phyloP scores from a whole-genome alignment of 257 asterid genomes.

The Handroanthus guayacan region DNA sequence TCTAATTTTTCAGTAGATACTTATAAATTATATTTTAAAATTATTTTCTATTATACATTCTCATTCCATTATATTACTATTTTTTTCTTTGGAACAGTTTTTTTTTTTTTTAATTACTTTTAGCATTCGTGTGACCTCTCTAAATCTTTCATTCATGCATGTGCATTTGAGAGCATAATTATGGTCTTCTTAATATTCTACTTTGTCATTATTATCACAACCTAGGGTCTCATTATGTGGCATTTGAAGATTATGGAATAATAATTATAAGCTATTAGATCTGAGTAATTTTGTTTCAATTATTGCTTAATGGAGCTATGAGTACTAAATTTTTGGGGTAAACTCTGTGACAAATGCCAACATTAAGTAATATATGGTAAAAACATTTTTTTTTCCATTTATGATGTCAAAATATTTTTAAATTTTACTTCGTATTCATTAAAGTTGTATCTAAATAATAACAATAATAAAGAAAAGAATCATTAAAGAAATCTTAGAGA shows the following conservation, averaged over 20 bases:
- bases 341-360: conserved; percentile 3
- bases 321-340: conserved; percentile 4
- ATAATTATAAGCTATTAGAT: conserved; percentile 10
- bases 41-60: too few relatives aligned
- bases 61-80: too few relatives aligned
- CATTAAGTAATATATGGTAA: background rate
- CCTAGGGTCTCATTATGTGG: conserved; percentile 17
- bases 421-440: too few relatives aligned
- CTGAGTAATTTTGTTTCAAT: conserved; percentile 7
- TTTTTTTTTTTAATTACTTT: too few relatives aligned
- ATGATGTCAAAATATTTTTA: too few relatives aligned
- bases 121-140: background rate
- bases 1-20: too few relatives aligned
- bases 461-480: background rate
- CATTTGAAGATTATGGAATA: conserved; percentile 21
- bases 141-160: background rate
- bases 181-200: background rate
- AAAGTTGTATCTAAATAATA: background rate
- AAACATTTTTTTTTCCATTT: too few relatives aligned
- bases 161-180: conserved; percentile 8
- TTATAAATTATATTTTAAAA: too few relatives aligned
- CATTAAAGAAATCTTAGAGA: background rate
- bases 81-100: too few relatives aligned
- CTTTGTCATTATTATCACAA: conserved; percentile 2
- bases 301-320: conserved; percentile 17